phyloP scores from a whole-genome alignment of 345 rosid species.

The Atalantia buxifolia region DNA sequence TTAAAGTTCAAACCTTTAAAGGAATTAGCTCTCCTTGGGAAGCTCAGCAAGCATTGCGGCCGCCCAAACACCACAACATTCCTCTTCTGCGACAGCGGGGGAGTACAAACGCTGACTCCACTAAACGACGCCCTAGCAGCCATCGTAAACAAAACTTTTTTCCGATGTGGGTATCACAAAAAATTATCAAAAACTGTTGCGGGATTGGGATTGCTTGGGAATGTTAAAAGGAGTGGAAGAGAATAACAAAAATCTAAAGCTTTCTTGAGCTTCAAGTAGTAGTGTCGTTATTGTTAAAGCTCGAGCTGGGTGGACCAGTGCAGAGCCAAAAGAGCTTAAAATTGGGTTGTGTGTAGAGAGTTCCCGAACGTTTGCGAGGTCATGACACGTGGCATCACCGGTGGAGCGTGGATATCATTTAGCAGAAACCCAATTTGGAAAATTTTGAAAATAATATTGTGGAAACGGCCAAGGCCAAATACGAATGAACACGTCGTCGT shows the following conservation, averaged over 20 bases:
- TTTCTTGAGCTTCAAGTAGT: not conserved
- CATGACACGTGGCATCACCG: not conserved
- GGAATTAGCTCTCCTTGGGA: slow-evolving; percentile 35
- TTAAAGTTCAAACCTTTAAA: slow-evolving; percentile 27
- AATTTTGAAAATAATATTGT: not conserved
- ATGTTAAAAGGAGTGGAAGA: slow-evolving; percentile 15
- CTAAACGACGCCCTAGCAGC: slow-evolving; percentile 39
- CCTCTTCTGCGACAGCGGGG: not conserved
- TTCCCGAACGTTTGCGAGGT: not conserved
- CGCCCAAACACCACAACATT: slow-evolving; percentile 23
- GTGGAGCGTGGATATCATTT: not conserved
- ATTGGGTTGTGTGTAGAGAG: not conserved
- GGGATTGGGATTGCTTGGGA: slow-evolving; percentile 16
- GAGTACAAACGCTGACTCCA: slow-evolving; percentile 22
- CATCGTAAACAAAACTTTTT: slow-evolving; percentile 10
- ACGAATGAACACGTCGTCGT: no score
- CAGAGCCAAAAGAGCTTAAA: no score
- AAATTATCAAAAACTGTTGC: not conserved
- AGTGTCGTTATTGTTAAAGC: not conserved
- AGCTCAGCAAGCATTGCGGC: slow-evolving; percentile 37
- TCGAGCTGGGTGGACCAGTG: not conserved
- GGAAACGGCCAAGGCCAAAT: not conserved
- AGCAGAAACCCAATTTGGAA: not conserved
- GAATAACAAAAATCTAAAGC: no score
- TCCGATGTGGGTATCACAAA: not conserved